These are phyloP conservation scores for Cantharellus anzutake DNA, from an alignment of 768 basidiomycete genomes.

Conservation along the genomic window DNA sequence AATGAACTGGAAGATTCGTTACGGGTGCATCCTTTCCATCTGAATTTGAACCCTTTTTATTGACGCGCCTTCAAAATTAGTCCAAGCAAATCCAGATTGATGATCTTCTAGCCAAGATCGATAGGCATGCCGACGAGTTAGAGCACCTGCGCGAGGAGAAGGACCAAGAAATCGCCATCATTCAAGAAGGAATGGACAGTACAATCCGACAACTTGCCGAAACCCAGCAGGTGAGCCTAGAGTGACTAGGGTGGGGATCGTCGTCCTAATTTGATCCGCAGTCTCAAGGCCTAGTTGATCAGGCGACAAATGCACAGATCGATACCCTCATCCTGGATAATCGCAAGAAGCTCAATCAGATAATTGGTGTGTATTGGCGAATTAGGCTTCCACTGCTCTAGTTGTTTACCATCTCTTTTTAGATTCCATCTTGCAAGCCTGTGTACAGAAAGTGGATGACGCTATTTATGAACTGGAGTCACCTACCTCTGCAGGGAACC, in stretches of 20 bases:
- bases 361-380: conserved; percentile 31
- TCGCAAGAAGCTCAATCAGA: conserved; percentile 92
- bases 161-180: conserved; percentile 87
- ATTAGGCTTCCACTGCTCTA: conserved; percentile 1
- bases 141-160: conserved; percentile 84
- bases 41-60: neutral
- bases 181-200: conserved; percentile 88
- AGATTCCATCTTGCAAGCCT: conserved; percentile 95
- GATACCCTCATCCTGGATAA: conserved; percentile 93
- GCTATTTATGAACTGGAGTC: conserved; percentile 96
- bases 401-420: neutral
- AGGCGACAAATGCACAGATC: conserved; percentile 90
- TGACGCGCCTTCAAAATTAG: conserved; percentile 21
- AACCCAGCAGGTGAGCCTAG: conserved; percentile 47
- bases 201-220: conserved; percentile 80
- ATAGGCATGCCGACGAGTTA: conserved; percentile 52
- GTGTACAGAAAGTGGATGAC: conserved; percentile 93
- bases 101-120: conserved; percentile 65
- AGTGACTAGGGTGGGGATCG: neutral
- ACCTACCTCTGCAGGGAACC: conserved; percentile 81
- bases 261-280: conserved; percentile 17
- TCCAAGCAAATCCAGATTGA: conserved; percentile 94
- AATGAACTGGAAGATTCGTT: conserved; percentile 93
- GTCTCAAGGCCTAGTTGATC: conserved; percentile 70
- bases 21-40: conserved; percentile 33